Evolutionary conservation across 495 filamentous ascomycete species (phyloP).

Genomic region (Penicillium ucsense): DNA sequence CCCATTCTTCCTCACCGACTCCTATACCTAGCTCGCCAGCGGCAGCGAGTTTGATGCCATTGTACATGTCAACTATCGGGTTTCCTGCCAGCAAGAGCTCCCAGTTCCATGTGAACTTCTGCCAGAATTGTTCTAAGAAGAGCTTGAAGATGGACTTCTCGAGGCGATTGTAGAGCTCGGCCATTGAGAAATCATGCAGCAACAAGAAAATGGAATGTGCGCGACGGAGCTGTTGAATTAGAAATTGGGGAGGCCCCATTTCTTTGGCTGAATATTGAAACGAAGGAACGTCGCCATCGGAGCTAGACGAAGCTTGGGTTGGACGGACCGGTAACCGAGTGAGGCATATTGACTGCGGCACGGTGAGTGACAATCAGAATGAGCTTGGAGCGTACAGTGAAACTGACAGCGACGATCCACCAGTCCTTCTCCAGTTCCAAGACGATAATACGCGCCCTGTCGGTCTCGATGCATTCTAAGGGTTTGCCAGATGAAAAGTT

Average conservation of each 20-base stretch:
- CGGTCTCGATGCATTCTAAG: slow-evolving; percentile 82
- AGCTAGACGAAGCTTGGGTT: slow-evolving; percentile 13
- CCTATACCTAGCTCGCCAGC: slow-evolving; percentile 88
- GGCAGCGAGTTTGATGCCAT: slow-evolving; percentile 80
- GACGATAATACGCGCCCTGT: slow-evolving; percentile 72
- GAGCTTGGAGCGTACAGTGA: slow-evolving; percentile 7
- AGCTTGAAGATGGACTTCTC: slow-evolving; percentile 48
- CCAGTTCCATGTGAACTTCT: slow-evolving; percentile 71
- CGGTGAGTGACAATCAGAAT: slow-evolving; percentile 12
- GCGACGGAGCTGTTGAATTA: slow-evolving; percentile 70
- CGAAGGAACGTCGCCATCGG: slow-evolving; percentile 8
- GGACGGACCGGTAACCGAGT: slow-evolving; percentile 42
- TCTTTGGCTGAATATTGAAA: slow-evolving; percentile 81
- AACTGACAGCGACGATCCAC: slow-evolving; percentile 82
- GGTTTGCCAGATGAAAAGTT: slow-evolving; percentile 69
- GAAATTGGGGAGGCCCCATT: slow-evolving; percentile 68
- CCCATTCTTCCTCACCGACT: slow-evolving; percentile 88
- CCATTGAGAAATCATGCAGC: slow-evolving; percentile 67
- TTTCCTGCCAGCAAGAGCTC: slow-evolving; percentile 85
- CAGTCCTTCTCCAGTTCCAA: slow-evolving; percentile 80
- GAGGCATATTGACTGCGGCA: slow-evolving; percentile 57
- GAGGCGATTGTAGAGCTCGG: slow-evolving; percentile 54
- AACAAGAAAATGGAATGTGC: slow-evolving; percentile 80
- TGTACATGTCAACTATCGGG: slow-evolving; percentile 67
- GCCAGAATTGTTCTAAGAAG: slow-evolving; percentile 73